A percentile compares a stretch with the other conserved stretches of the same genome.
Conservation (phyloP, 2,329 filamentous ascomycete species). For the Hymenoscyphus repandus region DNA sequence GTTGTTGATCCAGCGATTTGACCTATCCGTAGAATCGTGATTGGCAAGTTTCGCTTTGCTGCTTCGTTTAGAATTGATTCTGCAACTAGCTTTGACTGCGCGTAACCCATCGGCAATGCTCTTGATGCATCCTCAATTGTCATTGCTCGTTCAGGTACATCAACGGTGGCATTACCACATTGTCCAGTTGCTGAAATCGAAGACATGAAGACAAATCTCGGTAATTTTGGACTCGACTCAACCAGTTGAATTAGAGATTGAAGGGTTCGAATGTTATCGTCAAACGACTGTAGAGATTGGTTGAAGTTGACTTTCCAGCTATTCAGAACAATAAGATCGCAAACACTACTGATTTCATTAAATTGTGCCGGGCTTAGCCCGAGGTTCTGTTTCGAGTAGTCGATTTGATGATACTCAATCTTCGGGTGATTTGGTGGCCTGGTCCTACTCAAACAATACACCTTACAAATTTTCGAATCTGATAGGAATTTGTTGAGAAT, state of each 20-base stretch:
- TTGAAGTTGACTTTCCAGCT: not conserved
- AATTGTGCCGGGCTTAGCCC: not conserved
- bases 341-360: not conserved
- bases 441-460: not conserved
- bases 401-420: not conserved
- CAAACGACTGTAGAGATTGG: not conserved
- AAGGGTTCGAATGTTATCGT: not conserved
- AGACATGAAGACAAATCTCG: not conserved
- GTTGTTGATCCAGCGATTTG: not conserved
- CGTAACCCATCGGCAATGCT: not conserved
- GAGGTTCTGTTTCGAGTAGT: not conserved
- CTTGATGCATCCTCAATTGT: not conserved
- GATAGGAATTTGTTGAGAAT: not conserved
- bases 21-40: not conserved
- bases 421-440: not conserved
- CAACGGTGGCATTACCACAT: too few species aligned
- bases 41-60: not conserved
- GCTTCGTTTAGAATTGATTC: not conserved
- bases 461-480: not conserved
- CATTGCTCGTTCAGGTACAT: not conserved
- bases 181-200: not conserved
- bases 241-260: not conserved
- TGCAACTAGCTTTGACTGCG: not conserved
- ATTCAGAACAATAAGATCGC: not conserved
- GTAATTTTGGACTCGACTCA: not conserved